Conservation (phyloP, 192 early-diverging fungal species). For the Kickxella alabastrina region DNA sequence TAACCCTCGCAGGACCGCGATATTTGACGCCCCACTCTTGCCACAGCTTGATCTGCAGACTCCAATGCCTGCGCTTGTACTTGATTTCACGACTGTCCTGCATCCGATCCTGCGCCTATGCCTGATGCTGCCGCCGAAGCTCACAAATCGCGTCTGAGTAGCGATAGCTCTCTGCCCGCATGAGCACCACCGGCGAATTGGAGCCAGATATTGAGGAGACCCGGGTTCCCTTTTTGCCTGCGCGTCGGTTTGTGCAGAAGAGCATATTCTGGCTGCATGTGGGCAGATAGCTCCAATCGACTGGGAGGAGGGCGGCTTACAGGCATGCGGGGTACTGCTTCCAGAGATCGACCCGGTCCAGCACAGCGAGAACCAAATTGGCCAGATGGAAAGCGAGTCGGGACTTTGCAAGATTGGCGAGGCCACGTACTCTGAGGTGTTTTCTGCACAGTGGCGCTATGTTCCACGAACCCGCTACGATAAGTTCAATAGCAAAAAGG, state of each 20-base stretch:
- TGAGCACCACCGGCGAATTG: slow-evolving; percentile 12
- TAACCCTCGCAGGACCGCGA: neutral
- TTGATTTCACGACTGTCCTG: too few species aligned
- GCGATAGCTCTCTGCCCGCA: slow-evolving; percentile 6
- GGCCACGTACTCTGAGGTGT: slow-evolving; percentile 84
- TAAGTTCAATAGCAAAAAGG: slow-evolving; percentile 41
- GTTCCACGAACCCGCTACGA: slow-evolving; percentile 42
- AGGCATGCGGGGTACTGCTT: slow-evolving; percentile 41
- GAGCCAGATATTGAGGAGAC: slow-evolving; percentile 47
- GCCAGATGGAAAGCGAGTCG: slow-evolving; percentile 38
- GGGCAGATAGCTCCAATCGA: slow-evolving; percentile 50
- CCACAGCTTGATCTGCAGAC: neutral
- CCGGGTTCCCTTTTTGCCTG: slow-evolving; percentile 44
- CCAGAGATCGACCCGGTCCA: slow-evolving; percentile 16
- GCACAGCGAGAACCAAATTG: slow-evolving; percentile 23
- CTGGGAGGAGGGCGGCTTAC: slow-evolving; percentile 40
- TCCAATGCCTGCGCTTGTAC: neutral
- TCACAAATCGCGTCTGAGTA: slow-evolving; percentile 13
- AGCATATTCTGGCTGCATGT: slow-evolving; percentile 45
- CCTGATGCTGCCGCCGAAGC: neutral
- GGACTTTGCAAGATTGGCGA: slow-evolving; percentile 74
- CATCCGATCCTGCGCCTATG: too few species aligned
- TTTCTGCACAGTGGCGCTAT: slow-evolving; percentile 50
- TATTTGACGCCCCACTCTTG: neutral
- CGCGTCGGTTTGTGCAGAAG: slow-evolving; percentile 45